Percentiles rank a stretch among this genome's conserved stretches.
phyloP scores from a whole-genome alignment of 164 flowering plant genomes.

The Chimonanthus salicifolius region DNA sequence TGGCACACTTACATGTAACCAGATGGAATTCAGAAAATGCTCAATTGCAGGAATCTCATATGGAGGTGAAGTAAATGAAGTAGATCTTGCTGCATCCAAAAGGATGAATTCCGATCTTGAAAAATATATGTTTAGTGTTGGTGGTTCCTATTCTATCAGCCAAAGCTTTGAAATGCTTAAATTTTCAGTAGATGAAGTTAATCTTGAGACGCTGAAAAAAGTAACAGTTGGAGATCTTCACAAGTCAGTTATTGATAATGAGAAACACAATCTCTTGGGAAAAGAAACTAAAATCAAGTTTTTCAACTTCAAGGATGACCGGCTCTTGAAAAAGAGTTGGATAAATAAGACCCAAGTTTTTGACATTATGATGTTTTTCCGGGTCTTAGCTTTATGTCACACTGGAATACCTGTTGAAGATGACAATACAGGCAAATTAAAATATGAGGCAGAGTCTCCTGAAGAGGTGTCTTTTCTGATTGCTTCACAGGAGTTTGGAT shows the following conservation, averaged over 20 bases:
- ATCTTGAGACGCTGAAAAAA: constrained; percentile 13
- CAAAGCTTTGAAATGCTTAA: constrained; percentile 31
- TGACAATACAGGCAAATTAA: constrained; percentile 40
- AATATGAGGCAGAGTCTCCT: constrained; percentile 83
- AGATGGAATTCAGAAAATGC: constrained; percentile 79
- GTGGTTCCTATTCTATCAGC: constrained; percentile 15
- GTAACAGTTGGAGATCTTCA: constrained; percentile 8
- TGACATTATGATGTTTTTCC: constrained; percentile 40
- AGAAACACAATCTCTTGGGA: constrained; percentile 13
- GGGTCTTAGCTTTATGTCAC: constrained; percentile 61
- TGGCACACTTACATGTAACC: constrained; percentile 78
- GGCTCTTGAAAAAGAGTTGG: constrained; percentile 45
- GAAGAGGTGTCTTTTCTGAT: constrained; percentile 75
- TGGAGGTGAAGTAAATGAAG: constrained; percentile 58
- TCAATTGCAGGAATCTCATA: constrained; percentile 63
- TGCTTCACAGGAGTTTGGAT: constrained; percentile 74
- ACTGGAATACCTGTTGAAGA: constrained; percentile 64
- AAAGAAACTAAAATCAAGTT: constrained; percentile 38
- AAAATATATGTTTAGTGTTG: constrained; percentile 16
- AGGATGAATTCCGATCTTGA: constrained; percentile 27
- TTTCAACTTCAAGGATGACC: constrained; percentile 58
- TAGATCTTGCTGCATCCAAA: constrained; percentile 49
- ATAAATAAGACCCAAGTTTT: constrained; percentile 20
- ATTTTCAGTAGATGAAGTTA: constrained; percentile 19
- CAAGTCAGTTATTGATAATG: constrained; percentile 3